Conservation (phyloP, 2,329 filamentous ascomycete genomes). For the Ambrosiella beaveri region DNA sequence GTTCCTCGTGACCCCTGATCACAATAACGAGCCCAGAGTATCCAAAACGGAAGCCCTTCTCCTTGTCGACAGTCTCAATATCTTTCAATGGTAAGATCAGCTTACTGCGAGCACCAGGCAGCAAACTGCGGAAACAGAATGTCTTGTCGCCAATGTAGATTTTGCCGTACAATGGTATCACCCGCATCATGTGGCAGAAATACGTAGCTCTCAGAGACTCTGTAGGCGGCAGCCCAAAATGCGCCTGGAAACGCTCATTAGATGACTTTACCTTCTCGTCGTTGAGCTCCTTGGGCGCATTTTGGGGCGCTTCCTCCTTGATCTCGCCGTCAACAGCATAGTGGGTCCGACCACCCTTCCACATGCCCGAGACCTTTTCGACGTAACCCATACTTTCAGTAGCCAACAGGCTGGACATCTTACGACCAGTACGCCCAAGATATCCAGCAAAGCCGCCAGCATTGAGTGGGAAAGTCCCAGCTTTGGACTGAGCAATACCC, state of each 20-base stretch:
- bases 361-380: slow-evolving; percentile 94
- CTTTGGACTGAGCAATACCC: slow-evolving; percentile 38
- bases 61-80: slow-evolving; percentile 83
- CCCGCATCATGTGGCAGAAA: slow-evolving; percentile 79
- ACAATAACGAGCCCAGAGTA: slow-evolving; percentile 86
- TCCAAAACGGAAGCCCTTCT: slow-evolving; percentile 83
- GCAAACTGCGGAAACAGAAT: slow-evolving; percentile 82
- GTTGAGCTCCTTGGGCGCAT: slow-evolving; percentile 20
- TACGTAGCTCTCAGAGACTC: slow-evolving; percentile 80
- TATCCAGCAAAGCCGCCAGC: slow-evolving; percentile 72
- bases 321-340: slow-evolving; percentile 45
- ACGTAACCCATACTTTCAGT: slow-evolving; percentile 92
- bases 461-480: slow-evolving; percentile 24
- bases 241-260: slow-evolving; percentile 68
- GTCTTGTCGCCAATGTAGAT: slow-evolving; percentile 79
- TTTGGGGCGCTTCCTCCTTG: slow-evolving; percentile 23
- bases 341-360: slow-evolving; percentile 78
- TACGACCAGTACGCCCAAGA: slow-evolving; percentile 59
- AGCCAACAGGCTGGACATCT: slow-evolving; percentile 66
- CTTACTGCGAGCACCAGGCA: slow-evolving; percentile 82
- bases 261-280: slow-evolving; percentile 45
- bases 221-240: slow-evolving; percentile 73
- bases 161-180: slow-evolving; percentile 86
- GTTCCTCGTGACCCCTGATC: slow-evolving; percentile 81
- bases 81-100: slow-evolving; percentile 80